Conservation (phyloP, 208 protist species). For the Herpetomonas tarakana region DNA sequence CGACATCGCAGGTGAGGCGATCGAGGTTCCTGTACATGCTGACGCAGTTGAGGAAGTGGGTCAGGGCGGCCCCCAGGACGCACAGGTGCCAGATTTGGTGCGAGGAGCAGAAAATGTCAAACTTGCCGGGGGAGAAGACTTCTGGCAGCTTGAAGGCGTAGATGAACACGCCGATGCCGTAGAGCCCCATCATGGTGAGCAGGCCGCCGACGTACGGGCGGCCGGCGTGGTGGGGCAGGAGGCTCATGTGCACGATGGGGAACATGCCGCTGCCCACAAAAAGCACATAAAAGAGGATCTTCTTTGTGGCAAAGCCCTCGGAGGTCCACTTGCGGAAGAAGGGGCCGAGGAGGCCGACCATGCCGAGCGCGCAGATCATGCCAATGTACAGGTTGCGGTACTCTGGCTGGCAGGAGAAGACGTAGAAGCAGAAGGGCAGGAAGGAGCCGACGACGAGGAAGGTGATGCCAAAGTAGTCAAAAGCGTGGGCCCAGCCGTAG, state of each 20-base stretch:
- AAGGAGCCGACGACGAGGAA: slow-evolving; percentile 80
- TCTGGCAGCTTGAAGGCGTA: slow-evolving; percentile 81
- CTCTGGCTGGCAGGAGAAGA: slow-evolving; percentile 60
- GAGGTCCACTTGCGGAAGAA: slow-evolving; percentile 78
- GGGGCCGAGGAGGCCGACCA: slow-evolving; percentile 66
- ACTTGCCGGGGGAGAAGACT: slow-evolving; percentile 58
- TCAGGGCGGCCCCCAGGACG: slow-evolving; percentile 67
- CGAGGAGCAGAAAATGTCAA: slow-evolving; percentile 64
- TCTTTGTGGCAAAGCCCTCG: slow-evolving; percentile 39
- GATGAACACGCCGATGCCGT: slow-evolving; percentile 77
- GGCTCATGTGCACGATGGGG: slow-evolving; percentile 59
- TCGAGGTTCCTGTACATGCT: slow-evolving; percentile 59
- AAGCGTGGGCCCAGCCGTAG: slow-evolving; percentile 56
- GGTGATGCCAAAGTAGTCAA: slow-evolving; percentile 88
- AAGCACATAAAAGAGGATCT: slow-evolving; percentile 70
- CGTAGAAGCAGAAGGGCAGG: slow-evolving; percentile 80
- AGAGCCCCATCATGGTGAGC: slow-evolving; percentile 59
- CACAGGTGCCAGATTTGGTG: slow-evolving; percentile 87
- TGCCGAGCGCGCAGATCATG: slow-evolving; percentile 71
- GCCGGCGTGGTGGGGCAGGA: slow-evolving; percentile 31
- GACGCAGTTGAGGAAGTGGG: slow-evolving; percentile 70
- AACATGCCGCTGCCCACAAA: slow-evolving; percentile 71
- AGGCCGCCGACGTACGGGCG: slow-evolving; percentile 52
- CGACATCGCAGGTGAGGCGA: slow-evolving; percentile 21
- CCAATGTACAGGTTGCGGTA: slow-evolving; percentile 66